Conservation (phyloP, 1,139 yeast species). For the Lodderomyces margitis region DNA sequence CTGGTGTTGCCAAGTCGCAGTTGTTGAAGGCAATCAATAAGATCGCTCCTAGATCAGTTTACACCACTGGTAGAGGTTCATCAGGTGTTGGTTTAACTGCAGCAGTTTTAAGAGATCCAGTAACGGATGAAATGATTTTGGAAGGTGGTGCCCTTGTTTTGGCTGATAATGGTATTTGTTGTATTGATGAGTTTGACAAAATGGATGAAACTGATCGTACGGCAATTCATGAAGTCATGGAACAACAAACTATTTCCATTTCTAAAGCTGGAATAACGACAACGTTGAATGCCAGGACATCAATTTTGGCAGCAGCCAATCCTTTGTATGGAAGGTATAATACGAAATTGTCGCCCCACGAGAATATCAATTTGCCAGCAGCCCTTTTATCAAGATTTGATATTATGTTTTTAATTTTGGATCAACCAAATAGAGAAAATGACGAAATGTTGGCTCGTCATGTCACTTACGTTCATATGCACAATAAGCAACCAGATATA, state of each 20-base stretch:
- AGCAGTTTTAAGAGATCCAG: constrained; percentile 98
- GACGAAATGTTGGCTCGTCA: constrained; percentile 90
- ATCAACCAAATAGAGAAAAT: constrained; percentile 73
- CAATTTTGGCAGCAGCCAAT: constrained; percentile 96
- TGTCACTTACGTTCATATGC: constrained; percentile 95
- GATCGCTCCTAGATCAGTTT: constrained; percentile 95
- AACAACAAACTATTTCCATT: constrained; percentile 96
- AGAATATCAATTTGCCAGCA: constrained; percentile 94
- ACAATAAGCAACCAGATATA: constrained; percentile 73
- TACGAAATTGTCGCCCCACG: constrained; percentile 85
- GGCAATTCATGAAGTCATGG: constrained; percentile 99
- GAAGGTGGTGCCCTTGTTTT: constrained; percentile 98
- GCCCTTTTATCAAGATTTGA: constrained; percentile 96
- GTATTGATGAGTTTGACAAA: constrained; percentile 98
- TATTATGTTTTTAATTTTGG: constrained; percentile 80
- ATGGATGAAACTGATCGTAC: constrained; percentile 98
- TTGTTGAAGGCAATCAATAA: constrained; percentile 85
- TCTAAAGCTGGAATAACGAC: constrained; percentile 98
- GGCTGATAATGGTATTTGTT: constrained; percentile 97
- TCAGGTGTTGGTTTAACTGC: constrained; percentile 99
- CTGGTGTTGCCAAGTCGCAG: constrained; percentile 99
- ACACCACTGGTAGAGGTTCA: constrained; percentile 98
- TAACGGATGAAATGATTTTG: constrained; percentile 95
- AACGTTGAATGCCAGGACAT: constrained; percentile 91
- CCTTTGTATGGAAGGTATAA: constrained; percentile 96